Evolutionary conservation across 2,329 filamentous ascomycete genomes (phyloP).

Genomic region (Alternaria novae-zelandiae): DNA sequence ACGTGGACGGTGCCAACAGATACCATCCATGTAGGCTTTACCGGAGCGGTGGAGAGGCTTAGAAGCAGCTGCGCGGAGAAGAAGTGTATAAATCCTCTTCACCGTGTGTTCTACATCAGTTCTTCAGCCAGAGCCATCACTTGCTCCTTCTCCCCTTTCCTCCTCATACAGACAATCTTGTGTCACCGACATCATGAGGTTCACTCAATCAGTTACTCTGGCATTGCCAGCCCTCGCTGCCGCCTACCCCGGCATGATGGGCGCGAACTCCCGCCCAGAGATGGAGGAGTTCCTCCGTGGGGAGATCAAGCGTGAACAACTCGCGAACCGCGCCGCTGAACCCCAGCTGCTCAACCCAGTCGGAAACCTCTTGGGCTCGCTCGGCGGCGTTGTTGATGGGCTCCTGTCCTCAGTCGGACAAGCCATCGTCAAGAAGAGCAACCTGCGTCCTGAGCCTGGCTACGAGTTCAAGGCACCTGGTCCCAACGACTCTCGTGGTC

Average conservation of each 20-base stretch:
- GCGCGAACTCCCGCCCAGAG: constrained; percentile 16
- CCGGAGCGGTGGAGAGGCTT: neutral
- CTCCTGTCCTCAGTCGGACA: constrained; percentile 26
- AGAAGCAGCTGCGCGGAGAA: neutral
- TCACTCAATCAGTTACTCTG: constrained; percentile 12
- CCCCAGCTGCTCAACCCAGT: constrained; percentile 13
- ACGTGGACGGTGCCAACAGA: neutral
- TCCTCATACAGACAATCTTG: neutral
- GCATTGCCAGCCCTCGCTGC: constrained; percentile 19
- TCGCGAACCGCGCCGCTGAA: constrained; percentile 10
- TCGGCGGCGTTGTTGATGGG: constrained; percentile 18
- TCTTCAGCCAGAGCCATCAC: neutral
- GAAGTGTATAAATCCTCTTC: neutral
- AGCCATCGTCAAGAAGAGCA: constrained; percentile 18
- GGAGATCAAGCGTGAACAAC: constrained; percentile 14
- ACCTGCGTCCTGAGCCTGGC: constrained; percentile 29
- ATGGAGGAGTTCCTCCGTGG: constrained; percentile 16
- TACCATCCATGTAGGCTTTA: neutral
- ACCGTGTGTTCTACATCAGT: neutral
- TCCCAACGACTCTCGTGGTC: constrained; percentile 36
- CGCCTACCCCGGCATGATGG: constrained; percentile 26
- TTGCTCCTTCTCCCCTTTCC: neutral
- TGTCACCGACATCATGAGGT: constrained; percentile 15
- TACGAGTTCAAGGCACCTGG: constrained; percentile 24
- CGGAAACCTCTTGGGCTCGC: constrained; percentile 9